Base-by-base conservation (phyloP, 2,329 filamentous ascomycete species). In the Hypoxylon rubiginosum region DNA sequence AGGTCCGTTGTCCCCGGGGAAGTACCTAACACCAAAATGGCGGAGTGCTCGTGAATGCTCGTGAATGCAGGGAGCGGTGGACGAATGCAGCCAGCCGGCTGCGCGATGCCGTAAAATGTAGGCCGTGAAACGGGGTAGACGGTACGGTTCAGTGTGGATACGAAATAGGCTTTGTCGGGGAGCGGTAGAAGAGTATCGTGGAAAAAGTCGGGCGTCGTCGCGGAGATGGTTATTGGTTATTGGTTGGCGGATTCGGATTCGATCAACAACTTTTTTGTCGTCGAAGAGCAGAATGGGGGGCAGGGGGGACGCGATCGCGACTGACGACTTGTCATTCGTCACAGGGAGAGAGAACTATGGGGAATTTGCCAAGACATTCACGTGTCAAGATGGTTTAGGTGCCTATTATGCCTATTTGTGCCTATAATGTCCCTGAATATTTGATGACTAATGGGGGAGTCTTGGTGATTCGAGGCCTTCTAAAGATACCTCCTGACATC, bases 251-350 rank as follows among this genome's bases (percentile, higher is more conserved):
- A 52, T 46, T 63, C 36, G 55, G 64, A 52, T 46, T 63, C 36
- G 55, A 62, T 70, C 67, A 70, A 70, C 67, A 70, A 65, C 58
- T 64, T 57, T 39, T 65, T 60, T 60, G 30, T 60, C 56, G 11
- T 48, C 15, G 3, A 53, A 60, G 62, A 28, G 54, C 57, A 26
- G 10, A 58, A 43, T 58, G 61, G 60, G 60, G 64, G 53, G 68
- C 67, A 43, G 58, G 61, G 60, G 60, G 64, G 53, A 70, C 67
- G 67, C 67, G 67, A 68, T 65, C 67, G 67, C 67, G 67, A 68
- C 65, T 50, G n/a, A 11, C 21, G 26, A 46, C 55, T 57, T 62
- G 28, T 57, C 50, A 69, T 67, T 69, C 57, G 64, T 62, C 54
- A 32, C 34, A 50, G 13, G 45, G 51, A 64, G 57, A 21, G 26